Evolutionary conservation across 805 yeast genomes (phyloP).

Genomic region (Teunomyces panamensis): DNA sequence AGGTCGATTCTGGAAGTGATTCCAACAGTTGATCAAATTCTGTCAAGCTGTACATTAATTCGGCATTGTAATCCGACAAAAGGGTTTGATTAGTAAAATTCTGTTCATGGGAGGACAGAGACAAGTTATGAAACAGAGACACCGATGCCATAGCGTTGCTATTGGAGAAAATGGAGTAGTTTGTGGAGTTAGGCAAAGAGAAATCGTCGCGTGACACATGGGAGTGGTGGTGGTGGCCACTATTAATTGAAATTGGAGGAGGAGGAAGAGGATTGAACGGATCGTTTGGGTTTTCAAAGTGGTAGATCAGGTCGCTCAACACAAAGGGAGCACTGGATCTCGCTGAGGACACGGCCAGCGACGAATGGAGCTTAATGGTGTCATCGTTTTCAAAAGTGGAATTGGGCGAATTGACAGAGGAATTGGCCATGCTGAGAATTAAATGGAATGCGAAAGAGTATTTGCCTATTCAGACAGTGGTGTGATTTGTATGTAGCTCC

Average conservation of each 20-base stretch:
- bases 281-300: conserved; percentile 9
- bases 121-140: conserved; percentile 6
- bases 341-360: conserved; percentile 13
- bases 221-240: conserved; percentile 3
- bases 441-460: not conserved
- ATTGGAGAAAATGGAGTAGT: conserved; percentile 14
- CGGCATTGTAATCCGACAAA: conserved; percentile 12
- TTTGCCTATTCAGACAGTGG: not conserved
- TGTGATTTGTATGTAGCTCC: not conserved
- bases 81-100: conserved; percentile 1
- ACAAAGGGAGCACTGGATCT: conserved; percentile 2
- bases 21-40: conserved; percentile 29
- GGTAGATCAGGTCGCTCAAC: conserved; percentile 11
- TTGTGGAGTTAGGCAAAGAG: conserved; percentile 13
- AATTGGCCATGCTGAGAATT: conserved; percentile 10
- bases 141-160: conserved; percentile 14
- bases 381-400: conserved; percentile 21
- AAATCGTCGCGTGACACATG: conserved; percentile 9
- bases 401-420: conserved; percentile 16
- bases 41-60: conserved; percentile 20
- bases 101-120: conserved; percentile 9
- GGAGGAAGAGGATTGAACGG: conserved; percentile 20
- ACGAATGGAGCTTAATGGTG: conserved; percentile 17
- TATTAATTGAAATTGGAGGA: conserved; percentile 14
- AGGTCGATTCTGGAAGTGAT: conserved; percentile 23